Percentiles rank a stretch among this genome's conserved stretches.
phyloP scores from a whole-genome alignment of 805 yeast genomes.

The Schwanniomyces yamadae region DNA sequence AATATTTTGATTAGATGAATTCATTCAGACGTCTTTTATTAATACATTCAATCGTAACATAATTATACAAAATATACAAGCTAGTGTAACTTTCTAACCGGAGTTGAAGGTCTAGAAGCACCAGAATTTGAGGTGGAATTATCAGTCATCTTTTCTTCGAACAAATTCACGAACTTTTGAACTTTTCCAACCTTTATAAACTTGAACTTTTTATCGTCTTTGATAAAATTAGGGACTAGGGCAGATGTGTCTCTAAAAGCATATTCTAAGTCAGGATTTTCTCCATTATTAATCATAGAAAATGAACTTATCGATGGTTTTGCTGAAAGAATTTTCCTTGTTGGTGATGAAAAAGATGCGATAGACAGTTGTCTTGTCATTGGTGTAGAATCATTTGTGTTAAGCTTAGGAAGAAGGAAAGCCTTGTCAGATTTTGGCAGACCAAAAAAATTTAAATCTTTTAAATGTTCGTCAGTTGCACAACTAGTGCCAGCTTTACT shows the following conservation, averaged over 20 bases:
- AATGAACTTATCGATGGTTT: slow-evolving; percentile 20
- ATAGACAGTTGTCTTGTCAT: slow-evolving; percentile 8
- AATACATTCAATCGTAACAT: slow-evolving; percentile 2
- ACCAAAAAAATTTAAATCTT: not conserved
- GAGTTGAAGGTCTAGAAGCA: slow-evolving; percentile 10
- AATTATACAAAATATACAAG: slow-evolving; percentile 1
- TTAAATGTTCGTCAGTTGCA: not conserved
- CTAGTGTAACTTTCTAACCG: not conserved
- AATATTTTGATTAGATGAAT: too few relatives aligned
- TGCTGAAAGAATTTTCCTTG: slow-evolving; percentile 12
- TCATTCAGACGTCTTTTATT: too few relatives aligned
- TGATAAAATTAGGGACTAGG: slow-evolving; percentile 35
- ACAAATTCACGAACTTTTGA: slow-evolving; percentile 43
- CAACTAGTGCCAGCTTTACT: too few relatives aligned
- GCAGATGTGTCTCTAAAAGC: slow-evolving; percentile 28
- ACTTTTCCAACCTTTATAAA: slow-evolving; percentile 47
- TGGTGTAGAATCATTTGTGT: not conserved
- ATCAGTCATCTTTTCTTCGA: slow-evolving; percentile 33
- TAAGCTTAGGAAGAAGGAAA: too few relatives aligned
- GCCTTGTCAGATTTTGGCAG: too few relatives aligned
- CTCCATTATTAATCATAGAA: slow-evolving; percentile 26
- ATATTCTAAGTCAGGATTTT: slow-evolving; percentile 27
- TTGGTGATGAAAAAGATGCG: slow-evolving; percentile 16
- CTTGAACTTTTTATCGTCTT: slow-evolving; percentile 42
- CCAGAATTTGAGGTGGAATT: slow-evolving; percentile 6